phyloP scores from a whole-genome alignment of 768 basidiomycete species.

The Polyporus arcularius region DNA sequence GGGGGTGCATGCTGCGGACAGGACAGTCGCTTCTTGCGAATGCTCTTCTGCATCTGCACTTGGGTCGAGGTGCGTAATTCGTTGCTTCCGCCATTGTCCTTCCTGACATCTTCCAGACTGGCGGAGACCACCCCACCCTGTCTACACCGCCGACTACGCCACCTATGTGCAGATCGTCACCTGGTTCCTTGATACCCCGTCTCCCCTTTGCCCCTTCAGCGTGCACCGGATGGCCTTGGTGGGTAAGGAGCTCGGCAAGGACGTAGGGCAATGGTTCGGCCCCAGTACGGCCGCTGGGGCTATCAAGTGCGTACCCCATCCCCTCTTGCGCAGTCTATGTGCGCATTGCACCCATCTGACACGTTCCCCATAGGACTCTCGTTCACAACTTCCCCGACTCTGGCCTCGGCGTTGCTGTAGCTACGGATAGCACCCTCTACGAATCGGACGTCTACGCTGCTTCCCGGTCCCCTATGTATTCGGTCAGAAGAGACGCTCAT shows the following conservation, averaged over 20 bases:
- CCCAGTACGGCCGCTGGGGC: conserved; percentile 97
- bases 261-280: conserved; percentile 97
- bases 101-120: conserved; percentile 59
- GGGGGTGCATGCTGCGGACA: conserved; percentile 92
- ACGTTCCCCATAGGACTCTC: conserved; percentile 53
- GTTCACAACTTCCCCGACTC: conserved; percentile 79
- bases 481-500: conserved; percentile 15
- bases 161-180: conserved; percentile 89
- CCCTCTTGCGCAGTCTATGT: background rate
- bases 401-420: conserved; percentile 78
- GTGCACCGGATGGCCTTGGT: conserved; percentile 96
- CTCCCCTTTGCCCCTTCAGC: conserved; percentile 83
- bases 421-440: conserved; percentile 78
- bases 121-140: conserved; percentile 69
- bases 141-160: conserved; percentile 67
- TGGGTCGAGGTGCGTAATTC: conserved; percentile 63
- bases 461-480: conserved; percentile 42
- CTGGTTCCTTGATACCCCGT: conserved; percentile 94
- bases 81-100: background rate
- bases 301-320: conserved; percentile 60
- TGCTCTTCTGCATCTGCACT: conserved; percentile 70
- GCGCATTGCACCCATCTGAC: background rate
- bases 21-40: conserved; percentile 85
- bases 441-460: conserved; percentile 85
- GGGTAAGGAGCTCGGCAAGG: conserved; percentile 92